Base-by-base conservation (phyloP, 106 monocot species). In the Allium sativum region DNA sequence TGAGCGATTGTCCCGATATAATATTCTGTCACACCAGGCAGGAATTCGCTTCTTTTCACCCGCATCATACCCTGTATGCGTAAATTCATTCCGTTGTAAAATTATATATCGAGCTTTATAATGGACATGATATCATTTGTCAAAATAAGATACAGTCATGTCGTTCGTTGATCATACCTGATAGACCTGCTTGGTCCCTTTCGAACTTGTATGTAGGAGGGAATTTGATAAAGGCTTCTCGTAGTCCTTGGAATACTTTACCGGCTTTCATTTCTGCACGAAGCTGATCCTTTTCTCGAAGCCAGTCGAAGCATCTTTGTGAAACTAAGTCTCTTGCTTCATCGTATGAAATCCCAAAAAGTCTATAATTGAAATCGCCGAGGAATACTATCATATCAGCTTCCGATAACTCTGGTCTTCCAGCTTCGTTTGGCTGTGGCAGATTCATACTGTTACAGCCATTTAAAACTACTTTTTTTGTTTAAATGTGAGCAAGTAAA, bases 201-300 rank as follows among this genome's bases (percentile, higher is more conserved):
- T 85, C 85, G 72, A 85, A 84, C 67, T 80, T 84, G 65, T 84
- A 84, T 42, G 85, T 85, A 12, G 85, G 85, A 61, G 85, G 85
- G 54, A 85, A 85, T 51, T 59, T 85, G 48, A 85, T 77, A 6
- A 65, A 65, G 40, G 74, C 80, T 75, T 85, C 85, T 18, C 80
- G 64, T 70, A 85, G 68, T 64, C 85, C 80, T 75, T 85, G 85
- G 58, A 85, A 85, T 22, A 80, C 85, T 72, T 71, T 85, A 42
- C 85, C 85, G 45, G 58, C 71, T 69, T 70, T 77, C 80, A 85
- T 85, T 74, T 85, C 85, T 40, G 74, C 80, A 61, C 65, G 70
- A 17, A 85, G 80, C 41, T 84, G 80, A 67, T 79, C 84, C 62
- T 70, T 84, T 68, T 84, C 77, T 65, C 77, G 67, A 40, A 85